Evolutionary conservation across 1,139 yeast species (phyloP), one percentile per base, ranked within the genome.

Genomic region (Protomyces macrosporus): DNA sequence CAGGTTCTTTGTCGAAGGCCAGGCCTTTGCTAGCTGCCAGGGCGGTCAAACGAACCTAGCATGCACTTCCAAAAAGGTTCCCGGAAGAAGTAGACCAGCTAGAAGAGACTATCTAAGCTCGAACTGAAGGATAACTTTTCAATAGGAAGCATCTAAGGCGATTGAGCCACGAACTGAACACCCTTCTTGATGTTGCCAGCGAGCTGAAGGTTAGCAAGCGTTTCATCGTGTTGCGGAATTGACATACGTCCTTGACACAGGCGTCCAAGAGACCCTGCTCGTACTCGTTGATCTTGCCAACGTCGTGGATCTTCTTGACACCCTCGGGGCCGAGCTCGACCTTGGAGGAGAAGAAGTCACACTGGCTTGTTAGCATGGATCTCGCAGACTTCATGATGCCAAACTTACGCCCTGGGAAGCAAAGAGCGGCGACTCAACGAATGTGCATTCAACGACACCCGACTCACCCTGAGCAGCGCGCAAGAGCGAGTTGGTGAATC

Each of bases 281-380:
- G 75, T 95, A 90, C 70, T 86, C 95, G 79, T 86, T 86, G 71
- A 96, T 88, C 73, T 84, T 83, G 65, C 82, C 83, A 75, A 95
- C 82, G 79, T 79, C 80, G 78, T 85, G 88, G 73, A 87, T 79
- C 78, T 85, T 86, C 76, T 84, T 85, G 70, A 89, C 90, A 81
- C 99, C 99, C 69, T 86, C 63, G 34, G 88, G 87, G 71, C 97
- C 95, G 72, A 93, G 85, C 70, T 87, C 84, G 70, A 91, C 96
- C 72, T 89, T 90, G 72, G 96, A 86, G 55, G 98, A 90, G 82
- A 79, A 76, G 32, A 39, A 45, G 51, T 48, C 45, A 42, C 39
- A 34, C 53, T 16, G 50, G 32, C 1, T 51, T 6, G 12, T 52
- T 35, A 55, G 23, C 53, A 42, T 14, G 32, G 16, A 60, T 16